Base-by-base conservation (phyloP, 2,329 filamentous ascomycete genomes). In the Paecilomyces variotii region DNA sequence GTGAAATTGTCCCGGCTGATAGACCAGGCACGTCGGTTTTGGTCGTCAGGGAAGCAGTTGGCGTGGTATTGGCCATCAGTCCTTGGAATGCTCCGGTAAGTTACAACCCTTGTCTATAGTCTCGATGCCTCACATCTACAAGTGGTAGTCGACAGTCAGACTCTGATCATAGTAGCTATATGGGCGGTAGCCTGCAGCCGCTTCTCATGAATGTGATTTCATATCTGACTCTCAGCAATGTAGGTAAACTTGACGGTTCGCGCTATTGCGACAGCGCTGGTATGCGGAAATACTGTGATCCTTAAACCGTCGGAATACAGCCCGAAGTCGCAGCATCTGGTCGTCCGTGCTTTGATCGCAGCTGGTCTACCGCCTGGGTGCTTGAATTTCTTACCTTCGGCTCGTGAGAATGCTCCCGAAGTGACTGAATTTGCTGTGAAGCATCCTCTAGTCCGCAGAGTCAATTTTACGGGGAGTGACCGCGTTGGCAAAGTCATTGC, bases 281-380 rank as follows among this genome's bases (percentile, higher is more conserved):
- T 56, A 51, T 62, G 58, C 35, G 60, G 61, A 14, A 61, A 61
- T 28, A 62, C 53, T 28, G 61, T 61, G 5, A 28, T 62, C 28
- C 57, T 62, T 30, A 59, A 54, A 54, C 54, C 59, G 12, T 62
- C 61, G 5, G 61, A 62, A 53, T 55, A 56, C 55, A 59, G 58
- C 34, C 61, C 61, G 26, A 57, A 59, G 34, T 61, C 57, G n/a
- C 59, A 61, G 35, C 59, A 62, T 45, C 59, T 62, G 28, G 55
- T 62, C 26, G 61, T 61, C 19, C 56, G 58, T 19, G 53, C 56
- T 26, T 53, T 62, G n/a, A 45, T n/a, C 11, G 61, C 59, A 34
- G 61, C 61, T 53, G 61, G 61, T 14, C 56, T 62, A 34, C 61
- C 61, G 10, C 26, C 53, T 19, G 61, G 61, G 11, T 60, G 59